Conservation (phyloP, 139 green algal genomes). For the Mesostigma viride region DNA sequence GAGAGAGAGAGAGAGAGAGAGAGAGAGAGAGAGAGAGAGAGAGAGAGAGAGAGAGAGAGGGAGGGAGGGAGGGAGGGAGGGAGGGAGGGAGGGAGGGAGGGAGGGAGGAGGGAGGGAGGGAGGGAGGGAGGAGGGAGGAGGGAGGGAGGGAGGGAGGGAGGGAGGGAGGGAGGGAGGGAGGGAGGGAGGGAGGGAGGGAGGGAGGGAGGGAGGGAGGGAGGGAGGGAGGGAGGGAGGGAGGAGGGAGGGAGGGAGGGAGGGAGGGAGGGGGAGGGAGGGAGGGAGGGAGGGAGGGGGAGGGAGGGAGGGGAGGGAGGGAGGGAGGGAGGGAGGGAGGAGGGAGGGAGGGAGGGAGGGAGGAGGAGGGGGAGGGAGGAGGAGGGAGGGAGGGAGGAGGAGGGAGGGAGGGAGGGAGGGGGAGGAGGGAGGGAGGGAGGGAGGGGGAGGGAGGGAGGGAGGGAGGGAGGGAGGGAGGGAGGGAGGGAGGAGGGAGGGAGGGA, state of each 20-base stretch:
- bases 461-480: not conserved
- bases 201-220: not conserved
- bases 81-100: not conserved
- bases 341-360: not conserved
- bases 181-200: not conserved
- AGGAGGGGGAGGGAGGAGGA: not conserved
- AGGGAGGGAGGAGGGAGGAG: not conserved
- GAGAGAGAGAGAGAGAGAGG: no score
- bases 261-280: not conserved
- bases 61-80: conserved; percentile 2
- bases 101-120: not conserved
- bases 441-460: no score
- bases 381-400: not conserved
- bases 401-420: not conserved
- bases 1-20: no score
- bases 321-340: not conserved
- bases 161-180: not conserved
- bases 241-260: not conserved
- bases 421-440: not conserved
- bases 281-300: not conserved
- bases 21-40: no score
- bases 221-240: not conserved
- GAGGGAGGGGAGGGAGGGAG: not conserved
- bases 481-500: conserved; percentile 8
- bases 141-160: not conserved